Evolutionary conservation across 345 rosid species (phyloP), one percentile per base, ranked within the genome.

Genomic region (Gossypium australe): DNA sequence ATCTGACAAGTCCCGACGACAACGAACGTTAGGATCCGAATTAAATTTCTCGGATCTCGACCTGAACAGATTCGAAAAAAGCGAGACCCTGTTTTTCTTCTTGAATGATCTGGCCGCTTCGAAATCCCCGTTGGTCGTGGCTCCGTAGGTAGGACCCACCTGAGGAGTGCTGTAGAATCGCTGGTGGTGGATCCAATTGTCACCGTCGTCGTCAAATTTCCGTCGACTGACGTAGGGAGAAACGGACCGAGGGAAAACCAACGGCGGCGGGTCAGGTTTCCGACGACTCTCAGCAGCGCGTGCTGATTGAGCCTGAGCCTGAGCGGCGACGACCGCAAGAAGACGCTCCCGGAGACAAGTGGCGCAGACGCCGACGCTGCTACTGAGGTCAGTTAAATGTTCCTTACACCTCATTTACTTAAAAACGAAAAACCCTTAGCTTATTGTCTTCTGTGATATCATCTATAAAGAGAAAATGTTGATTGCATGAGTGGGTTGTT

Each of bases 311-410:
- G 41, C 41, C 51, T 82, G 82, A 11, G 81, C 77, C 76, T 84
- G 91, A 3, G 91, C 90, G 48, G 82, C 89, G 67, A 92, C 76
- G 72, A 89, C 75, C 1, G 73, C 75, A 13, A 79, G 16, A 44
- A 95, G 93, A n/a, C 98, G 92, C 55, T 95, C 89, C 0, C 97
- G 93, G 84, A 95, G 98, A 76, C 98, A 95, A 52, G 97, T 80
- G 75, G 98, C 88, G 80, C 99, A 95, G 73, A 95, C 98, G 74
- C 99, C 99, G 62, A 83, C 88, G 80, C 77, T 63, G 84, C 93
- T 85, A 79, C 86, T 66, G 1, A 6, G n/a, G 53, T 45, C 70
- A 11, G 11, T 12, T 11, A 74, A 81, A 71, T 95, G 98, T 64
- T 87, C 84, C 68, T 86, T 90, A 71, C 98, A 94, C 91, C 86